These are phyloP conservation scores for Paramyrothecium roridum DNA, from an alignment of 2,329 filamentous ascomycete genomes.

Conservation along the genomic window DNA sequence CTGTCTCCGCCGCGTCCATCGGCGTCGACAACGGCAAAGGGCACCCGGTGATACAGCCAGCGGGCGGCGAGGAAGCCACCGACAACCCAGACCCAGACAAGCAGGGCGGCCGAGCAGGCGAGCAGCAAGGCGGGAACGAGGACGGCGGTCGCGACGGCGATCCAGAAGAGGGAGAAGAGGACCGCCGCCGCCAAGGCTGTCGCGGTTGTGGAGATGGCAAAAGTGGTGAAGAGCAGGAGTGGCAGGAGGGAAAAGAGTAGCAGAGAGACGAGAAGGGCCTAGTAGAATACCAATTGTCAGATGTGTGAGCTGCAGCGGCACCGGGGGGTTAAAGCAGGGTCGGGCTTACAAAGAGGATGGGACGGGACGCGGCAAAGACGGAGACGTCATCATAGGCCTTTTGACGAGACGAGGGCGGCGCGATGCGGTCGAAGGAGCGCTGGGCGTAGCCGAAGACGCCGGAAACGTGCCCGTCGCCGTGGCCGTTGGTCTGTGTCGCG, in stretches of 20 bases:
- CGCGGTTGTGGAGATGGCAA: slow-evolving; percentile 59
- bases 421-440: slow-evolving; percentile 43
- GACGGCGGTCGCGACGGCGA: slow-evolving; percentile 62
- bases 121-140: slow-evolving; percentile 68
- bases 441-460: slow-evolving; percentile 37
- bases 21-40: slow-evolving; percentile 14
- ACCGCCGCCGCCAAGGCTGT: slow-evolving; percentile 61
- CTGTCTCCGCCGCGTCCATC: not conserved
- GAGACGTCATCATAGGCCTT: slow-evolving; percentile 50
- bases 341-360: slow-evolving; percentile 63
- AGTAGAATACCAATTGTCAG: not conserved
- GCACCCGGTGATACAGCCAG: slow-evolving; percentile 40
- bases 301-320: not conserved
- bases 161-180: slow-evolving; percentile 65
- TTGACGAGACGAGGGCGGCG: slow-evolving; percentile 60
- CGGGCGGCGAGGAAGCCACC: slow-evolving; percentile 51
- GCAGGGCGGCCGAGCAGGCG: slow-evolving; percentile 57
- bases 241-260: slow-evolving; percentile 64
- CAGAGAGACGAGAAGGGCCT: slow-evolving; percentile 69
- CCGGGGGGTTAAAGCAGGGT: not conserved
- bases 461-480: slow-evolving; percentile 15
- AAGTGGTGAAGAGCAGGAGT: slow-evolving; percentile 64
- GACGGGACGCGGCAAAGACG: slow-evolving; percentile 59
- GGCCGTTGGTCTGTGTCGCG: not conserved
- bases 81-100: slow-evolving; percentile 66